Evolutionary conservation across 2,329 filamentous ascomycete genomes (phyloP), one percentile per base, ranked within the genome.

Genomic region (Microsporum ferrugineum): DNA sequence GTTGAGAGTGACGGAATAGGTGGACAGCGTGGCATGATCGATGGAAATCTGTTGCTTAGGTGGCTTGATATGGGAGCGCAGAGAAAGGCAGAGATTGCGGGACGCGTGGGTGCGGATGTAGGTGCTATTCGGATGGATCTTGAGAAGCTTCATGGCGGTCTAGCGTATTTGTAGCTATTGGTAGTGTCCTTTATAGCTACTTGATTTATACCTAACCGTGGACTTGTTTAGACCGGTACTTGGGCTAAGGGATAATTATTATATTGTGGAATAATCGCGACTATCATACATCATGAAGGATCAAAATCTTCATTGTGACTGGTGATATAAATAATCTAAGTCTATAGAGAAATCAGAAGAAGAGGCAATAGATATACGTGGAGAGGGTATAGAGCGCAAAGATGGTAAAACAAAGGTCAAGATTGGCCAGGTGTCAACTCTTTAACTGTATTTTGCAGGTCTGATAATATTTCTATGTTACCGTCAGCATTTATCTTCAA

Each of bases 31-130:
- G 85, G 83, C 1, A 82, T 95, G 58, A 81, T 96, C 2, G 91
- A 96, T 71, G 91, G 90, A 0, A 81, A 80, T n/a, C 69, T 96
- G 45, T 72, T 96, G 63, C 80, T 82, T 62, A 76, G 90, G 61
- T 94, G 90, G 84, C 80, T 83, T 45, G 89, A 94, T 74, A 72
- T 95, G 64, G 82, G 88, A 4, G 86, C 85, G 49, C 85, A 86
- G 57, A 83, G 87, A 65, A 78, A 86, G 66, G 80, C 79, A 5
- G 91, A 95, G 74, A 84, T 92, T 53, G 82, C 89, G 0, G 82
- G 84, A 0, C 82, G 90, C 65, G 87, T 88, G 1, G 91, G 90
- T 8, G 82, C 78, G 0, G 81, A 83, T 64, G 80, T 84, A 23
- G 86, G 82, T 75, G 84, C 86, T 69, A 79, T 91, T 66, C 80